Percentiles rank a stretch among this genome's conserved stretches.
Conservation (phyloP, 176 grass and related monocot genomes). For the Ensete glaucum region DNA sequence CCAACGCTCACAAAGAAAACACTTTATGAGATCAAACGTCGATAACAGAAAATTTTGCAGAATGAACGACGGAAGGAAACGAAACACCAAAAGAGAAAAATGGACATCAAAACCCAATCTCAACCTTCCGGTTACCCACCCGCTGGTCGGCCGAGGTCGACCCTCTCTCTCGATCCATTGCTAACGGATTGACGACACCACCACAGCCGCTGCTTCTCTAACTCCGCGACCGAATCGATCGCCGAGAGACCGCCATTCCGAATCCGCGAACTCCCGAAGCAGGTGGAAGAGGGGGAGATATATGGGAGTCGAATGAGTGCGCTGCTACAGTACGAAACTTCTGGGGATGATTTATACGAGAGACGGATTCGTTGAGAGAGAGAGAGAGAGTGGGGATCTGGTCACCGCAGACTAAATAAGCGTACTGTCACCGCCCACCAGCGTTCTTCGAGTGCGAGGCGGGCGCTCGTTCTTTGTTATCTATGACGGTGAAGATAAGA, state of each 20-base stretch:
- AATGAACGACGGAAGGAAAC: not conserved
- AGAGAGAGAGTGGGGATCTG: not conserved
- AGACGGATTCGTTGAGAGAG: not conserved
- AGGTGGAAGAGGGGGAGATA: not conserved
- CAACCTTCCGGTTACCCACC: not conserved
- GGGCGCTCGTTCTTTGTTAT: too few relatives aligned
- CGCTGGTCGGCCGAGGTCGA: not conserved
- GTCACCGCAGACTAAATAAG: not conserved
- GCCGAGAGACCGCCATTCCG: not conserved
- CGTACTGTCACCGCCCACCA: not conserved
- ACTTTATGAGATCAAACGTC: not conserved
- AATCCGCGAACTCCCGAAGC: not conserved
- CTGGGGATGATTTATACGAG: not conserved
- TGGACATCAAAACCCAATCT: not conserved
- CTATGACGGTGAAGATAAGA: too few relatives aligned
- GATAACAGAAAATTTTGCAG: not conserved
- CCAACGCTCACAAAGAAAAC: not conserved
- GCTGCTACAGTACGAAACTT: not conserved
- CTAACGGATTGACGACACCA: not conserved
- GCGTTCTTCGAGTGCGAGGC: too few relatives aligned
- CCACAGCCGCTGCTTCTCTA: not conserved
- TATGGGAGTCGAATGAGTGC: not conserved
- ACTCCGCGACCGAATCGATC: not conserved
- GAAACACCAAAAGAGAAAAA: not conserved
- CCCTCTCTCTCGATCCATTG: not conserved